Evolutionary conservation across 2,329 filamentous ascomycete genomes (phyloP).

Genomic region (Aspergillus viridinutans): DNA sequence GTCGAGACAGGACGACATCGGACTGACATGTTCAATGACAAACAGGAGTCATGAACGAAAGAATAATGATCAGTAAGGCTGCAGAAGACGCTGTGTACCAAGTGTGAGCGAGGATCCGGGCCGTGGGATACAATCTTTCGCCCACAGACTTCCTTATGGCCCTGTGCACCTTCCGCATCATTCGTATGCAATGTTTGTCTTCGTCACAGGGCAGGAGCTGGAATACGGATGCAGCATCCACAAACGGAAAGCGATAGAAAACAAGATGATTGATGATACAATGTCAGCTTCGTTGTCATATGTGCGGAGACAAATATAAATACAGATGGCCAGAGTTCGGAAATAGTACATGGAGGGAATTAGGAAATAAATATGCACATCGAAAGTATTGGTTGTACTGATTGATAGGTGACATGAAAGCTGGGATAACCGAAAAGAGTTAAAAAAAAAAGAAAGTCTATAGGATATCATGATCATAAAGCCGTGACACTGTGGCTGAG

Average conservation of each 20-base stretch:
- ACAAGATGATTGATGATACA: neutral
- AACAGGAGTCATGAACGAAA: neutral
- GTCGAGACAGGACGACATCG: neutral
- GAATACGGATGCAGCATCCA: neutral
- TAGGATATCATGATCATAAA: conserved; percentile 30
- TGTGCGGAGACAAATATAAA: conserved; percentile 9
- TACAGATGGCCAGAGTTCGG: conserved; percentile 1
- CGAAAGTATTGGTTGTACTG: conserved; percentile 8
- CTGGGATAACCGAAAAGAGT: conserved; percentile 7
- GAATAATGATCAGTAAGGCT: neutral
- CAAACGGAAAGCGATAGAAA: neutral
- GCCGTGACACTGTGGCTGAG: conserved; percentile 31
- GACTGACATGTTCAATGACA: neutral
- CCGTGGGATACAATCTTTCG: neutral
- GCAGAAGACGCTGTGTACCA: neutral
- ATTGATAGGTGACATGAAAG: conserved; percentile 1
- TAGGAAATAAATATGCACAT: conserved; percentile 17
- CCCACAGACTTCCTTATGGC: neutral
- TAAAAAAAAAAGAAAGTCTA: conserved; percentile 10
- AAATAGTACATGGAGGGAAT: conserved; percentile 1
- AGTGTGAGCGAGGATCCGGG: neutral
- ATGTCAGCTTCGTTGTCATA: conserved; percentile 1
- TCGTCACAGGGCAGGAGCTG: neutral
- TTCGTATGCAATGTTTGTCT: neutral
- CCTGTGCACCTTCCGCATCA: neutral